Conservation (phyloP, 2,329 filamentous ascomycete species). For the Hypoxylon sp. region DNA sequence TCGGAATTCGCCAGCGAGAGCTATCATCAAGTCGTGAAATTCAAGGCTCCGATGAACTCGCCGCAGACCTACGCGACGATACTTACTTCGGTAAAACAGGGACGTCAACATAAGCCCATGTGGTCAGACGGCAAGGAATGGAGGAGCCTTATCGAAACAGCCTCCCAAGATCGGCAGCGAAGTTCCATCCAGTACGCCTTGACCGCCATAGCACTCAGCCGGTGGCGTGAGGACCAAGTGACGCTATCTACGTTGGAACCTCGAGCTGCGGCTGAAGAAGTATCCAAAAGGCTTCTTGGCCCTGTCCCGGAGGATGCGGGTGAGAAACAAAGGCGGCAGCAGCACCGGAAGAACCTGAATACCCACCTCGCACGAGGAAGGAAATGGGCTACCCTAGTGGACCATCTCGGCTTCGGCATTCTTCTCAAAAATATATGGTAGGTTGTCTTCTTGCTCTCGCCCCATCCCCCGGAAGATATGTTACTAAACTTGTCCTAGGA, state of each 20-base stretch:
- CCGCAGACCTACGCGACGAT: not conserved
- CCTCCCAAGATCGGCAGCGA: not conserved
- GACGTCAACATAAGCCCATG: not conserved
- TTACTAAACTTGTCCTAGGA: not conserved
- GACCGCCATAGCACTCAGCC: slow-evolving; percentile 4
- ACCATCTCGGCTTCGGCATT: slow-evolving; percentile 9
- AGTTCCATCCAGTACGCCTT: slow-evolving; percentile 7
- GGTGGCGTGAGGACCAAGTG: slow-evolving; percentile 3
- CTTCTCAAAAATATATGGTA: slow-evolving; percentile 9
- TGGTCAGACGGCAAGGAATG: slow-evolving; percentile 1
- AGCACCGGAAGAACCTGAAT: not conserved
- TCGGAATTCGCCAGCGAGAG: not conserved
- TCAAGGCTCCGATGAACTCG: not conserved
- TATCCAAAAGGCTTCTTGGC: slow-evolving; percentile 3
- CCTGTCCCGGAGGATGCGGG: not conserved
- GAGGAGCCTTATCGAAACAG: slow-evolving; percentile 16
- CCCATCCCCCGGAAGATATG: not conserved
- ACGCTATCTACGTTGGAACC: not conserved
- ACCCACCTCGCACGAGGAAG: slow-evolving; percentile 3
- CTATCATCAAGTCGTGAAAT: not conserved
- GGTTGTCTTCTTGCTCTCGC: not conserved
- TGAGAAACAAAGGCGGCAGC: not conserved
- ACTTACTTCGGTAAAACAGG: not conserved
- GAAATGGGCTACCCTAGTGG: slow-evolving; percentile 6
- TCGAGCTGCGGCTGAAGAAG: not conserved